Conservation (phyloP, 2,329 filamentous ascomycete genomes). For the Leptosphaerulina australis region DNA sequence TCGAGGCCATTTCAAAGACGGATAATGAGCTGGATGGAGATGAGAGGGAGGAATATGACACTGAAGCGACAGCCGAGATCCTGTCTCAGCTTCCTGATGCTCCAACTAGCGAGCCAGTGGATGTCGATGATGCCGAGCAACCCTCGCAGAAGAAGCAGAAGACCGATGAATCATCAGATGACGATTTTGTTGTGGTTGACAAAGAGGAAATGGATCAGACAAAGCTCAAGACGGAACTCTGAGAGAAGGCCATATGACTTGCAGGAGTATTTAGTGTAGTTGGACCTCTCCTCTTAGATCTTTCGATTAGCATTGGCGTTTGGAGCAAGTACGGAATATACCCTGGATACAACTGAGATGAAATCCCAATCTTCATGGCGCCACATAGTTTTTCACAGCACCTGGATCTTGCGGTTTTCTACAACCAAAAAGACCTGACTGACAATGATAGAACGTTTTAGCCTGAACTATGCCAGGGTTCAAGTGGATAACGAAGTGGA, state of each 20-base stretch:
- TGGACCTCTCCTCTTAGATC: background rate
- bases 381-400: background rate
- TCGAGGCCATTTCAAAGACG: background rate
- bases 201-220: slow-evolving; percentile 34
- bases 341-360: slow-evolving; percentile 2
- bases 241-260: background rate
- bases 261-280: too few species aligned
- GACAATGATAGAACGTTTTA: background rate
- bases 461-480: background rate
- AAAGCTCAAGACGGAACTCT: slow-evolving; percentile 21
- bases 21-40: slow-evolving; percentile 20
- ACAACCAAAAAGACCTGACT: too few species aligned
- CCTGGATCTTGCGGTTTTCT: background rate
- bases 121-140: slow-evolving; percentile 48
- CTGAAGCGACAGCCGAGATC: slow-evolving; percentile 45
- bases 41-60: slow-evolving; percentile 34
- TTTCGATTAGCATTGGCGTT: slow-evolving; percentile 9
- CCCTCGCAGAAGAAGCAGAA: slow-evolving; percentile 56
- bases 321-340: slow-evolving; percentile 5
- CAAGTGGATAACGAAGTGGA: slow-evolving; percentile 3
- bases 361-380: background rate
- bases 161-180: slow-evolving; percentile 35
- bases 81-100: slow-evolving; percentile 56
- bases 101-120: slow-evolving; percentile 55
- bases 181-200: slow-evolving; percentile 42